Conservation (phyloP, 768 basidiomycete species). For the Multifurca ochricompacta region DNA sequence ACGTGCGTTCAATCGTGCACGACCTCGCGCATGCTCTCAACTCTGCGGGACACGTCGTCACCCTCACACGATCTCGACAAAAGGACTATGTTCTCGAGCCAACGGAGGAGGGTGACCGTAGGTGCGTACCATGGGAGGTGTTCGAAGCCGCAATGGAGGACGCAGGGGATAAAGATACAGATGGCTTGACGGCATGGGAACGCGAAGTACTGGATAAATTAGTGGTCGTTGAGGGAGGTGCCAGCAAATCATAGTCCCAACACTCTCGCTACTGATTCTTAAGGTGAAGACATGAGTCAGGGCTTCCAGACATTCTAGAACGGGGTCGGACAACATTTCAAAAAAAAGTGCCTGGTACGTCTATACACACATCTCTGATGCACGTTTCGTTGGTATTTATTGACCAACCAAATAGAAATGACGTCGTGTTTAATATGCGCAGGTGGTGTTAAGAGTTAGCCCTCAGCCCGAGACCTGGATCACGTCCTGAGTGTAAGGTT, state of each 20-base stretch:
- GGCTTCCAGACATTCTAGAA: too few relatives aligned
- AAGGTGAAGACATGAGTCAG: too few relatives aligned
- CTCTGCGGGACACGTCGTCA: constrained; percentile 90
- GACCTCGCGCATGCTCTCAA: constrained; percentile 81
- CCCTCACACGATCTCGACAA: constrained; percentile 82
- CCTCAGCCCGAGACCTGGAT: not conserved
- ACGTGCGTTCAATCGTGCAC: constrained; percentile 92
- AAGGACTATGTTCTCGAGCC: constrained; percentile 61
- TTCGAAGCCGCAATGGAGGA: constrained; percentile 54
- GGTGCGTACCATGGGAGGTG: constrained; percentile 68
- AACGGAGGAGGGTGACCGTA: constrained; percentile 43
- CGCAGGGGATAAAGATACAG: constrained; percentile 49
- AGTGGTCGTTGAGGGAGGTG: constrained; percentile 41
- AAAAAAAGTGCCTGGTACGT: too few relatives aligned
- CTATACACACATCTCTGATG: too few relatives aligned
- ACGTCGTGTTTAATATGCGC: too few relatives aligned
- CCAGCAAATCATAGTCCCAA: not conserved
- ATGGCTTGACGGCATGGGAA: constrained; percentile 79
- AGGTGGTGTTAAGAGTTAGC: too few relatives aligned
- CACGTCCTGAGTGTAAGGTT: not conserved
- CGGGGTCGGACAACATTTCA: not conserved
- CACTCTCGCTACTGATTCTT: too few relatives aligned
- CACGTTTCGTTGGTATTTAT: too few relatives aligned
- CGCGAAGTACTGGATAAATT: constrained; percentile 61
- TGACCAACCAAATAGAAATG: too few relatives aligned